Evolutionary conservation across 2,329 filamentous ascomycete species (phyloP).

Genomic region (Aspergillus hiratsukae): DNA sequence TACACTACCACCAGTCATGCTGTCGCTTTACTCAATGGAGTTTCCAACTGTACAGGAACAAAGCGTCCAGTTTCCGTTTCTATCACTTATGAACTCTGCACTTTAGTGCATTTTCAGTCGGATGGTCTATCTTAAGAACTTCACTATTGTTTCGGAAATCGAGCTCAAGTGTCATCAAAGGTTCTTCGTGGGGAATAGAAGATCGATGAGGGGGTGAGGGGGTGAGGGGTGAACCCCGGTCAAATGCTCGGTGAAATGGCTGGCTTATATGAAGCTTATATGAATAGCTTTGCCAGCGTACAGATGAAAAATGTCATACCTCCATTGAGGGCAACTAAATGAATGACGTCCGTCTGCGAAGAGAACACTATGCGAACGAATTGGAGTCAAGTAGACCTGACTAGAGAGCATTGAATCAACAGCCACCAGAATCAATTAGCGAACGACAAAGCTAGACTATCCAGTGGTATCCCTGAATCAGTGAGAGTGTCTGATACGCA

Average conservation of each 20-base stretch:
- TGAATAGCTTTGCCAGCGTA: background rate
- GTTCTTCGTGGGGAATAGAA: background rate
- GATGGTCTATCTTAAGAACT: background rate
- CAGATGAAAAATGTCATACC: background rate
- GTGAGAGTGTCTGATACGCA: background rate
- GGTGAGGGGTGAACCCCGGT: background rate
- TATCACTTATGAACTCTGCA: background rate
- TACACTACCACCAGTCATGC: constrained; percentile 20
- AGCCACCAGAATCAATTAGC: background rate
- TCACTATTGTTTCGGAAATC: background rate
- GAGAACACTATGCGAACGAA: background rate
- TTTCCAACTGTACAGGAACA: background rate
- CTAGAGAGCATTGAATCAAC: background rate
- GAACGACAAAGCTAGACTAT: background rate
- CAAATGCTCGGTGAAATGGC: background rate
- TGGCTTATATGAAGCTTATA: background rate
- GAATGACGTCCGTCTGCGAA: background rate
- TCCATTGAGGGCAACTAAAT: background rate
- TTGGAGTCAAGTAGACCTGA: constrained; percentile 2
- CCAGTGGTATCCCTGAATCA: background rate
- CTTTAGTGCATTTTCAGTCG: background rate
- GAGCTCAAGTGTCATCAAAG: background rate
- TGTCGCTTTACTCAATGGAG: constrained; percentile 8
- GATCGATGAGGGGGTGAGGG: background rate
- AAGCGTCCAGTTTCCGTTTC: background rate